Evolutionary conservation across 495 filamentous ascomycete genomes (phyloP).

Genomic region (Penicillium coffeae): DNA sequence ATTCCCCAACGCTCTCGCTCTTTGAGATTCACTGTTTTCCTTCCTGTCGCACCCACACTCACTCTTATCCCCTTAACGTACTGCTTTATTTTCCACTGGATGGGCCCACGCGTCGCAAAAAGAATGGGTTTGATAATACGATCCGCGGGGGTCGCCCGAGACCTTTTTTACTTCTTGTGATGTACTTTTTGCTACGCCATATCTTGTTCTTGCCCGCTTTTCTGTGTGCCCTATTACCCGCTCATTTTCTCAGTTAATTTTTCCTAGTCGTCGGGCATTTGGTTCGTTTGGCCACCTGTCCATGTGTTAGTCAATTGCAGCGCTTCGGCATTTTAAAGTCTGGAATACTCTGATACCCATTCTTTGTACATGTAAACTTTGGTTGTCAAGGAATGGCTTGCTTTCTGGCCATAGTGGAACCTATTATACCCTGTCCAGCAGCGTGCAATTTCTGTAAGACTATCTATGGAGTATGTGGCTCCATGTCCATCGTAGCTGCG

Average conservation of each 20-base stretch:
- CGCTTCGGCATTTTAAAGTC: constrained; percentile 23
- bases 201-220: constrained; percentile 43
- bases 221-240: constrained; percentile 37
- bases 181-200: constrained; percentile 53
- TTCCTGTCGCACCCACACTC: constrained; percentile 31
- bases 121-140: constrained; percentile 32
- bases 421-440: too few relatives aligned
- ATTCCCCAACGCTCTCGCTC: constrained; percentile 30
- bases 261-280: constrained; percentile 11
- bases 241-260: constrained; percentile 22
- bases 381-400: too few relatives aligned
- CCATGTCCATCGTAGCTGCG: too few relatives aligned
- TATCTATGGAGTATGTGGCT: too few relatives aligned
- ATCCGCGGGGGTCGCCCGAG: constrained; percentile 25
- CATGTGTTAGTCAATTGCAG: constrained; percentile 32
- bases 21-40: constrained; percentile 27
- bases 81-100: constrained; percentile 26
- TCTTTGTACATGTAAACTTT: too few relatives aligned
- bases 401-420: too few relatives aligned
- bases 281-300: constrained; percentile 18
- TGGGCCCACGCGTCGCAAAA: constrained; percentile 32
- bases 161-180: constrained; percentile 47
- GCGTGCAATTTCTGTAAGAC: too few relatives aligned
- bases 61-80: constrained; percentile 30
- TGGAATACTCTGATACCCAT: too few relatives aligned